Percentiles rank a stretch among this genome's conserved stretches.
Evolutionary conservation across 2,329 filamentous ascomycete genomes (phyloP).

Genomic region (Penicillium sp.): DNA sequence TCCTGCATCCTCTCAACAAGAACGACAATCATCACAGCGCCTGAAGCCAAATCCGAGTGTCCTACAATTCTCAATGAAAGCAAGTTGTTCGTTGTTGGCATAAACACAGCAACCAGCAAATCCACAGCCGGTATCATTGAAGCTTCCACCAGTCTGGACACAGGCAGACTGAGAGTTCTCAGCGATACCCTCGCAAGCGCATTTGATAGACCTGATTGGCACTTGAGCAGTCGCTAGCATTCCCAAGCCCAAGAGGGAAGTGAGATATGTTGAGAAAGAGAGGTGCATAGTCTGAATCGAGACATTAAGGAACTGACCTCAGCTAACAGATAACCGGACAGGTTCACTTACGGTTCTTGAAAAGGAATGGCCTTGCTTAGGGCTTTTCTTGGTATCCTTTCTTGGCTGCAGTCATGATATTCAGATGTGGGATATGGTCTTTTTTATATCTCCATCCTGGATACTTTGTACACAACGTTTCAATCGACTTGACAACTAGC

Average conservation of each 20-base stretch:
- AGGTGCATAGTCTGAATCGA: background rate
- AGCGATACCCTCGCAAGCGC: background rate
- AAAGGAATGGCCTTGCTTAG: background rate
- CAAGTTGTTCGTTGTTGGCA: constrained; percentile 2
- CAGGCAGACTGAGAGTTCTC: constrained; percentile 1
- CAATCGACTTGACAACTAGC: background rate
- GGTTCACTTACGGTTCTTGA: background rate
- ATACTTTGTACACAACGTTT: background rate
- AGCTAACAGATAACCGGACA: background rate
- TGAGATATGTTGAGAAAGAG: background rate
- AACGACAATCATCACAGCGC: constrained; percentile 6
- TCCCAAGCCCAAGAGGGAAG: background rate
- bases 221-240: background rate
- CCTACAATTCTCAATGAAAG: constrained; percentile 3
- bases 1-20: background rate
- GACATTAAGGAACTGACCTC: background rate
- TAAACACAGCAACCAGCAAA: constrained; percentile 8
- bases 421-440: background rate
- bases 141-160: background rate
- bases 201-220: constrained; percentile 1
- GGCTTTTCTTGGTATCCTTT: background rate
- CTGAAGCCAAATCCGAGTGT: constrained; percentile 4
- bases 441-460: background rate
- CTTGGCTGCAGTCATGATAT: background rate
- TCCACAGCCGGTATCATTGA: background rate